These are phyloP conservation scores for Strobilomyces dryophilus DNA, from an alignment of 768 basidiomycete genomes.

Conservation along the genomic window DNA sequence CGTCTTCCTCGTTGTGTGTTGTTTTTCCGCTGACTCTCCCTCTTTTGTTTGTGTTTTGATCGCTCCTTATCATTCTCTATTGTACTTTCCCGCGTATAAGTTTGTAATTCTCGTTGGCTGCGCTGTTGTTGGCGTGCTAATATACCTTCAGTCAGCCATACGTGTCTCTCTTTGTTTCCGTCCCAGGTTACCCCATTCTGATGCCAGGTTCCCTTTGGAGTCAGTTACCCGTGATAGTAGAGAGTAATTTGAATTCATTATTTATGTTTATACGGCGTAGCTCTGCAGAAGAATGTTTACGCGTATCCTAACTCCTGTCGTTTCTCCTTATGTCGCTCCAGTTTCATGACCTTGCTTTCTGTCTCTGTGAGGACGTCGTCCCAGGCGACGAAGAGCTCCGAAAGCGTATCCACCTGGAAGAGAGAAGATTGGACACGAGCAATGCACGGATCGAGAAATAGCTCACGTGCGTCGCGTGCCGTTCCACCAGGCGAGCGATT, in stretches of 20 bases:
- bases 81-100: constrained; percentile 18
- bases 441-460: not conserved
- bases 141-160: constrained; percentile 1
- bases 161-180: constrained; percentile 10
- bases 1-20: constrained; percentile 6
- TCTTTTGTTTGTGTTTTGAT: constrained; percentile 4
- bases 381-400: constrained; percentile 83
- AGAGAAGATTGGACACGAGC: not conserved
- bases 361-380: constrained; percentile 70
- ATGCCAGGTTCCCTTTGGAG: constrained; percentile 11
- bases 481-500: constrained; percentile 60
- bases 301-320: constrained; percentile 59
- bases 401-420: constrained; percentile 68
- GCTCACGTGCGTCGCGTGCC: constrained; percentile 67
- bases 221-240: constrained; percentile 8
- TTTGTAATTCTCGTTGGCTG: constrained; percentile 22
- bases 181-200: constrained; percentile 18
- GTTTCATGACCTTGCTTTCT: constrained; percentile 51
- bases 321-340: constrained; percentile 63
- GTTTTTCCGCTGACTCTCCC: not conserved
- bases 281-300: constrained; percentile 17
- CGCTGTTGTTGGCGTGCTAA: constrained; percentile 8
- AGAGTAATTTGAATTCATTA: constrained; percentile 18
- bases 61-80: constrained; percentile 6
- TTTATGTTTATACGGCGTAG: constrained; percentile 16